Evolutionary conservation across 2,329 filamentous ascomycete genomes (phyloP), one percentile per base, ranked within the genome.

Genomic region (Aspergillus sp.): DNA sequence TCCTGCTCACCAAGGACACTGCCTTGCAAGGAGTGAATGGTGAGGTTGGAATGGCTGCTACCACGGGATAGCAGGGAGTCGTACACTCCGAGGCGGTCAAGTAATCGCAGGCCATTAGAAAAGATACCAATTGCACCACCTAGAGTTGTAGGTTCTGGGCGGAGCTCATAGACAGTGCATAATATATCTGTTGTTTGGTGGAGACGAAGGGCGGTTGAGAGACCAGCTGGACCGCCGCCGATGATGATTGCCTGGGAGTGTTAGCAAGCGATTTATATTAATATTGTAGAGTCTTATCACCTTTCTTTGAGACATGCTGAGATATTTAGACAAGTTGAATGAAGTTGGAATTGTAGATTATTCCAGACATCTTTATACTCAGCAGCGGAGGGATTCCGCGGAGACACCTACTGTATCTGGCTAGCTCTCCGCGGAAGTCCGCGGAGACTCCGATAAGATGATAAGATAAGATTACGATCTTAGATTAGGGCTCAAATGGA

Each of bases 121-220:
- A 46, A 47, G 13, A 65, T 62, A 9, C 54, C 56, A 39, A 64
- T 40, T 11, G 52, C 56, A 6, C 61, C 61, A 8, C 61, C 62
- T n/a, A 65, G 51, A 12, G 58, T 61, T 7, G 52, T 59, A 27
- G 59, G 54, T 29, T 58, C 48, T 7, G 52, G 33, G 5, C 62
- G 60, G 35, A 62, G 33, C 43, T 67, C 63, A 41, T 62, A 60
- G 32, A 65, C 44, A 5, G 48, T 49, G 38, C 45, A 40, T 12
- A 42, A 37, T 10, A 52, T 47, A 11, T 45, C 45, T 30, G 48
- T 53, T 11, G 38, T 46, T 33, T 47, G 45, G 9, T 48, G 40
- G 8, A 57, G 43, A 13, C 44, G 46, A 5, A 58, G 44, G 5
- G 56, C 52, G 6, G 52, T 43, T 5, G 52, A 41, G 11, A 58